Evolutionary conservation across 2,329 filamentous ascomycete genomes (phyloP), one percentile per base, ranked within the genome.

Genomic region (Sarocladium brachiariae): DNA sequence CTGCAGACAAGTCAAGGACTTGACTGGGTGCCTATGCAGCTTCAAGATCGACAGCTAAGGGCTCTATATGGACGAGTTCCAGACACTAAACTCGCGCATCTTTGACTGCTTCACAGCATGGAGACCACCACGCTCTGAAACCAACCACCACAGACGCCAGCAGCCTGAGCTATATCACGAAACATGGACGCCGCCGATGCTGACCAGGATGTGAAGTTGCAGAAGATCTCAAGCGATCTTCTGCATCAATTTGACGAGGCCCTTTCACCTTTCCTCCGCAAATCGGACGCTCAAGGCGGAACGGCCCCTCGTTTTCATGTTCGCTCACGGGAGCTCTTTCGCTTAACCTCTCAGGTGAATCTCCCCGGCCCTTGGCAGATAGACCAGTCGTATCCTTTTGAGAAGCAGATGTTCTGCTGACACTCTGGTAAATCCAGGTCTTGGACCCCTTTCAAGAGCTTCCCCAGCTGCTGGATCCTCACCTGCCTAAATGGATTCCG

Each of bases 391-490:
- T n/a, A n/a, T n/a, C n/a, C n/a, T n/a, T n/a, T n/a, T n/a, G n/a
- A n/a, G n/a, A n/a, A n/a, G n/a, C n/a, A n/a, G n/a, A n/a, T n/a
- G n/a, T n/a, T n/a, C n/a, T n/a, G n/a, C n/a, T n/a, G n/a, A n/a
- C n/a, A n/a, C n/a, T n/a, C n/a, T n/a, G n/a, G n/a, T n/a, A n/a
- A n/a, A n/a, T n/a, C n/a, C 33, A 77, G 73, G 65, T 78, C 4
- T 80, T 99, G 47, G 90, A 96, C 58, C 83, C 87, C 2, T 99
- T 97, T 59, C 92, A 97, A 74, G 91, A 96, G 72, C 85, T 95
- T 57, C 93, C 93, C 16, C 93, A 99, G 65, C 77, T 97, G 34
- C 78, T 99, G 23, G 93, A 99, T 68, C 81, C 89, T 9, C 80
- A 92, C 65, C 76, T 99, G 37, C 83, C 86, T 48, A 77, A 71